phyloP scores from a whole-genome alignment of 257 asterid species.

The Linaria vulgaris region DNA sequence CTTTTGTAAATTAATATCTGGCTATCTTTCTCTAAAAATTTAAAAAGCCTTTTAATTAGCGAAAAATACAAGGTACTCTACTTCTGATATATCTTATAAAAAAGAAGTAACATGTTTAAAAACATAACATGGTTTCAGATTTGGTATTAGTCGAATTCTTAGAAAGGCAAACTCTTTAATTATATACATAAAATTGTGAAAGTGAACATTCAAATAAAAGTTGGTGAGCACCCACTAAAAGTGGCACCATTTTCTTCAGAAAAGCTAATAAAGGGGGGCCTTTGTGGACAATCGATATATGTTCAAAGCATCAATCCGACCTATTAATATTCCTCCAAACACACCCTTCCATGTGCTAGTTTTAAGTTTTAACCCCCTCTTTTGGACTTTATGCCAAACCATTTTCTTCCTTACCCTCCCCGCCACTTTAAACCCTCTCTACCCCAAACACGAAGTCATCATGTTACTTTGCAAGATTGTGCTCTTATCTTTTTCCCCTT shows the following conservation, averaged over 20 bases:
- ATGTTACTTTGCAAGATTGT: conserved; percentile 47
- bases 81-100: too few relatives aligned
- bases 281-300: conserved; percentile 32
- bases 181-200: not conserved
- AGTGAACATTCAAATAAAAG: conserved; percentile 21
- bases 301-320: conserved; percentile 43
- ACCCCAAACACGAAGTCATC: conserved; percentile 30
- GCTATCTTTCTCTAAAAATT: too few relatives aligned
- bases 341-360: conserved; percentile 65
- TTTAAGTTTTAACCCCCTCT: conserved; percentile 34
- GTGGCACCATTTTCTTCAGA: conserved; percentile 42
- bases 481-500: conserved; percentile 48
- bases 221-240: conserved; percentile 44
- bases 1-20: too few relatives aligned
- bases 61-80: too few relatives aligned
- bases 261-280: conserved; percentile 17
- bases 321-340: conserved; percentile 73
- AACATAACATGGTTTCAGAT: too few relatives aligned
- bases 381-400: conserved; percentile 40
- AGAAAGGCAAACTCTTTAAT: too few relatives aligned
- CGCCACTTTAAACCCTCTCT: conserved; percentile 36
- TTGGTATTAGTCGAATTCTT: too few relatives aligned
- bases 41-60: too few relatives aligned
- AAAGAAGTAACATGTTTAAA: too few relatives aligned
- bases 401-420: conserved; percentile 47